Conservation (phyloP, 768 basidiomycete species). For the Tubosaeta brunneosetosa region DNA sequence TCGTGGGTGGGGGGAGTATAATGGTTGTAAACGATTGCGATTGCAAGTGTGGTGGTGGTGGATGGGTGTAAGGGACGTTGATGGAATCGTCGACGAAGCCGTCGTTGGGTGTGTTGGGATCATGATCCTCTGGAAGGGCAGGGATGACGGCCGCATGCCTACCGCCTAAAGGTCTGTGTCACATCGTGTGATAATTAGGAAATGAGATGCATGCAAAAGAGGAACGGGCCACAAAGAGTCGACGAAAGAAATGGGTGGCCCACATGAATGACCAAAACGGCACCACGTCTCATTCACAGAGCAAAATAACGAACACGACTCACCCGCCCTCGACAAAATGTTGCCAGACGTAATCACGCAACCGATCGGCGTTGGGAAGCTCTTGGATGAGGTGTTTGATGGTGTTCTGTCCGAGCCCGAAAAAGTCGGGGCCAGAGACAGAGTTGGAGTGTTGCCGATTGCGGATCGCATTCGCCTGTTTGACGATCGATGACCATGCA, state of each 20-base stretch:
- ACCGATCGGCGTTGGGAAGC: slow-evolving; percentile 62
- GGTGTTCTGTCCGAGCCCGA: slow-evolving; percentile 80
- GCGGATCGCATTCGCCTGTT: slow-evolving; percentile 75
- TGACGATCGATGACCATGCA: slow-evolving; percentile 81
- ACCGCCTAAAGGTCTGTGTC: slow-evolving; percentile 65
- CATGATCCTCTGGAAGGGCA: slow-evolving; percentile 72
- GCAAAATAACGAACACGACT: slow-evolving; percentile 32
- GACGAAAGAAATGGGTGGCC: slow-evolving; percentile 10
- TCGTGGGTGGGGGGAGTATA: slow-evolving; percentile 26
- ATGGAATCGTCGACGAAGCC: slow-evolving; percentile 22
- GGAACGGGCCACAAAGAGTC: slow-evolving; percentile 15
- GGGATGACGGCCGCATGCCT: slow-evolving; percentile 80
- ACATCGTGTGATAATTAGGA: slow-evolving; percentile 30
- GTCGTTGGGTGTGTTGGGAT: slow-evolving; percentile 34
- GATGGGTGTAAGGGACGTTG: slow-evolving; percentile 15
- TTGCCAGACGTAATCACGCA: slow-evolving; percentile 85
- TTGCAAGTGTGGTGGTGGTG: slow-evolving; percentile 18
- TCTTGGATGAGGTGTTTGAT: slow-evolving; percentile 91
- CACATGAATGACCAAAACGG: not conserved
- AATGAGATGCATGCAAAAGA: slow-evolving; percentile 24
- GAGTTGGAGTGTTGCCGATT: slow-evolving; percentile 82
- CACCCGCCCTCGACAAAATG: slow-evolving; percentile 82
- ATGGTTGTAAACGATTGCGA: slow-evolving; percentile 29
- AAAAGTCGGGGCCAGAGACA: slow-evolving; percentile 86
- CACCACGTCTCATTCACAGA: slow-evolving; percentile 10